phyloP scores from a whole-genome alignment of 257 asterid species.

The Nicotiana paniculata region DNA sequence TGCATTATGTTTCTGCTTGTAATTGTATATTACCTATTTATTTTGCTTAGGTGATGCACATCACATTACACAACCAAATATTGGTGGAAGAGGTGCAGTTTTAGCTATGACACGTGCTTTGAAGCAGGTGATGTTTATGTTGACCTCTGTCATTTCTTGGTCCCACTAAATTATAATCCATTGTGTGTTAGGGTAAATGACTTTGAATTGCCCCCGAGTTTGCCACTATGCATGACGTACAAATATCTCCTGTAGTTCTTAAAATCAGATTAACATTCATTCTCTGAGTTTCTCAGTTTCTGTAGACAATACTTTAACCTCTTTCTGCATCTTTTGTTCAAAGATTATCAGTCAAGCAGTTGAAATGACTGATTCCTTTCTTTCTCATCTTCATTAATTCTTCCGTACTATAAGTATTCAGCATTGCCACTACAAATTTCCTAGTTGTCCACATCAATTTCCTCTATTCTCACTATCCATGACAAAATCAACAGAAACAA shows the following conservation, averaged over 20 bases:
- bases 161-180: not conserved
- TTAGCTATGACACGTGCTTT: slow-evolving; percentile 90
- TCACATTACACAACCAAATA: slow-evolving; percentile 93
- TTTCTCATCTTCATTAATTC: not conserved
- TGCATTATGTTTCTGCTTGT: slow-evolving; percentile 10
- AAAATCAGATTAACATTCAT: no score
- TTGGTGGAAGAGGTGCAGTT: slow-evolving; percentile 84
- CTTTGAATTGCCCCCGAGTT: not conserved
- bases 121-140: slow-evolving; percentile 46
- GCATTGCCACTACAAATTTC: not conserved
- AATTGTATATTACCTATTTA: slow-evolving; percentile 8
- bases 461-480: no score
- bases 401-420: not conserved
- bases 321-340: not conserved
- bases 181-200: not conserved
- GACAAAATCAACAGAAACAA: no score
- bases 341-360: not conserved
- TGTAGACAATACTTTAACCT: not conserved
- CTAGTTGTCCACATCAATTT: not conserved
- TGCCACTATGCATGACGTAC: not conserved
- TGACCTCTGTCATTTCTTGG: not conserved
- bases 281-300: not conserved
- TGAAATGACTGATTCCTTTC: not conserved
- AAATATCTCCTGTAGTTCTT: not conserved
- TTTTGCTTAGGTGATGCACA: slow-evolving; percentile 70